Evolutionary conservation across 225 moss, liverwort and hornwort genomes (phyloP).

Genomic region (Polytrichum formosum): DNA sequence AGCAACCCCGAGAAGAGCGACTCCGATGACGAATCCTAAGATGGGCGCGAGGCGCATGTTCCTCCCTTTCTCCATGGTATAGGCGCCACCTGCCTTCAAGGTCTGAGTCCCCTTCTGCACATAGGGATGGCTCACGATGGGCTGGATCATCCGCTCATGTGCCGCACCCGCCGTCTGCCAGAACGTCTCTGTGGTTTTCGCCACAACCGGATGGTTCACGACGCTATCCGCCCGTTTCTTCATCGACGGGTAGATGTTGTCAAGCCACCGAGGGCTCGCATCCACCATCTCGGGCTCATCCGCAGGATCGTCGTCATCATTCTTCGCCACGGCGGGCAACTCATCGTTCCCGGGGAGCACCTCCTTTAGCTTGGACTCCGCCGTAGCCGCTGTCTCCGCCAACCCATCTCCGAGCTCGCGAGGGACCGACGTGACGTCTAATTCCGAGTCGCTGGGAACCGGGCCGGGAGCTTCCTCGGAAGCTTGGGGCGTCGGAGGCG

Average conservation of each 20-base stretch:
- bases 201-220: slow-evolving; percentile 34
- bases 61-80: slow-evolving; percentile 36
- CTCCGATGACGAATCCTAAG: slow-evolving; percentile 26
- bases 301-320: too few relatives aligned
- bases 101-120: slow-evolving; percentile 38
- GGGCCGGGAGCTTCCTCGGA: too few relatives aligned
- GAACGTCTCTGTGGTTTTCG: slow-evolving; percentile 17
- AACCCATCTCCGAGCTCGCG: too few relatives aligned
- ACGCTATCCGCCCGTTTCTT: slow-evolving; percentile 24
- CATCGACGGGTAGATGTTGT: slow-evolving; percentile 19
- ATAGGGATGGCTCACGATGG: slow-evolving; percentile 41
- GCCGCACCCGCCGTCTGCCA: slow-evolving; percentile 47
- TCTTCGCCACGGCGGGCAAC: too few relatives aligned
- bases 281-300: too few relatives aligned
- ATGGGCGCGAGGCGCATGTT: slow-evolving; percentile 28
- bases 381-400: too few relatives aligned
- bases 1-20: slow-evolving; percentile 33
- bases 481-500: too few relatives aligned
- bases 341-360: too few relatives aligned
- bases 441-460: too few relatives aligned
- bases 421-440: too few relatives aligned
- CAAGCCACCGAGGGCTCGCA: background rate
- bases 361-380: too few relatives aligned
- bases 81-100: slow-evolving; percentile 34
- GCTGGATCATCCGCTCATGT: slow-evolving; percentile 31